A percentile compares a stretch with the other conserved stretches of the same genome.
Conservation (phyloP, 768 basidiomycete genomes). For the Psilocybe cyanescens region DNA sequence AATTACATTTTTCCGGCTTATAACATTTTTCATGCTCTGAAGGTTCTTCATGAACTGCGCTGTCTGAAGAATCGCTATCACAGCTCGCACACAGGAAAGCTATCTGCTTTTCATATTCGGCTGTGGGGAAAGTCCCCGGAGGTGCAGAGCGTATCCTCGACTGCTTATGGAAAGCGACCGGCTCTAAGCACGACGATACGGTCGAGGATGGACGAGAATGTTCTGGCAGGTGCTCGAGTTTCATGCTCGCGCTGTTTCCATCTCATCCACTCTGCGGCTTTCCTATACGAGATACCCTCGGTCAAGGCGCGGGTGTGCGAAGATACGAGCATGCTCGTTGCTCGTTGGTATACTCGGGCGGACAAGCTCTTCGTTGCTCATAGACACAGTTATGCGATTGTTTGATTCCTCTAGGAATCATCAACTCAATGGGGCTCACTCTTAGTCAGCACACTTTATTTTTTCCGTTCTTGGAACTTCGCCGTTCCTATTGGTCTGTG, state of each 20-base stretch:
- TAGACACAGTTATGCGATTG: slow-evolving; percentile 91
- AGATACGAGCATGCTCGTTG: slow-evolving; percentile 75
- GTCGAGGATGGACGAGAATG: slow-evolving; percentile 54
- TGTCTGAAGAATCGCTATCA: slow-evolving; percentile 85
- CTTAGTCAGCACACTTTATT: slow-evolving; percentile 69
- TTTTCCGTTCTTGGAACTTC: slow-evolving; percentile 54
- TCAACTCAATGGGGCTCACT: slow-evolving; percentile 95
- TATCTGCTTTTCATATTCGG: slow-evolving; percentile 45
- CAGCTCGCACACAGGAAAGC: slow-evolving; percentile 77
- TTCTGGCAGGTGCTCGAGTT: slow-evolving; percentile 32
- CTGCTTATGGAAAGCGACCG: slow-evolving; percentile 72
- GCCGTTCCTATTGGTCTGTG: slow-evolving; percentile 38
- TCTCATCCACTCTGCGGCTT: slow-evolving; percentile 64
- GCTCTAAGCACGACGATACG: slow-evolving; percentile 72
- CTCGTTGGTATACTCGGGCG: slow-evolving; percentile 42
- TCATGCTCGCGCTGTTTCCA: slow-evolving; percentile 39
- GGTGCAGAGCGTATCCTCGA: slow-evolving; percentile 71
- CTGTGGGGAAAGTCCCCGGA: slow-evolving; percentile 98
- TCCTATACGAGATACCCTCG: slow-evolving; percentile 36
- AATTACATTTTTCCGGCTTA: slow-evolving; percentile 13
- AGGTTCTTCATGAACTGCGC: slow-evolving; percentile 34
- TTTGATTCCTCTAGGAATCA: slow-evolving; percentile 43
- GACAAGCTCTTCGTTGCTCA: slow-evolving; percentile 69
- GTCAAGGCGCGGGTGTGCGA: slow-evolving; percentile 57
- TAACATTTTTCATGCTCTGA: slow-evolving; percentile 24